Evolutionary conservation across 2,329 filamentous ascomycete species (phyloP), one percentile per base, ranked within the genome.

Genomic region (Xylariaceae sp.): DNA sequence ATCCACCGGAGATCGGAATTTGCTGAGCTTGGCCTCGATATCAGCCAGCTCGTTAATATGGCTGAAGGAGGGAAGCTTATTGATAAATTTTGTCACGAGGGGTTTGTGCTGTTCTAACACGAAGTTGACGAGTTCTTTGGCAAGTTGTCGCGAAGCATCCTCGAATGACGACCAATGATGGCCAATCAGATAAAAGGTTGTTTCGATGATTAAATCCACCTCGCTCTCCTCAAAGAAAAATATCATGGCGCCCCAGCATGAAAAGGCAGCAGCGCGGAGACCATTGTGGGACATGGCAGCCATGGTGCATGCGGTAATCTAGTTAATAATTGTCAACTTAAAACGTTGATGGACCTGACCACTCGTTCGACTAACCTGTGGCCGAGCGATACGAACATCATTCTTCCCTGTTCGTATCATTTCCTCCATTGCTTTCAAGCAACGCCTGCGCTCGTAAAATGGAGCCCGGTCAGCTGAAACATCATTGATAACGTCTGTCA

Each of bases 301-400:
- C 56, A 96, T 84, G 12, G 99, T 76, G 66, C 90, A 97, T n/a
- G 93, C 91, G 59, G 90, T 90, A 50, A 97, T 93, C 85, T 93
- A 63, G 50, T 36, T 11, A 13, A 17, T 7, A 12, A 33, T 73
- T 41, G 14, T 16, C 18, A 45, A 31, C 16, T 11, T 31, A 9
- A 2, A 3, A 38, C 1, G 38, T 6, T 44, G n/a, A 28, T 28
- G 22, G 10, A 1, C 13, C 10, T 36, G 16, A 6, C 17, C 10
- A 47, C 11, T 13, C 18, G n/a, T 38, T 19, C 14, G 18, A 42
- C 47, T 70, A 70, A 90, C 89, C 75, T 97, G 93, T 18, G 94
- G 93, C 39, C 96, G 77, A 45, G 90, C 94, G 61, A 87, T 84
- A 55, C 84, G 86, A 31, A 92, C 83, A 63, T 89, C 85, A 2